Base-by-base conservation (phyloP, 1,284 basidiomycete species). In the Lentinus polychrous region DNA sequence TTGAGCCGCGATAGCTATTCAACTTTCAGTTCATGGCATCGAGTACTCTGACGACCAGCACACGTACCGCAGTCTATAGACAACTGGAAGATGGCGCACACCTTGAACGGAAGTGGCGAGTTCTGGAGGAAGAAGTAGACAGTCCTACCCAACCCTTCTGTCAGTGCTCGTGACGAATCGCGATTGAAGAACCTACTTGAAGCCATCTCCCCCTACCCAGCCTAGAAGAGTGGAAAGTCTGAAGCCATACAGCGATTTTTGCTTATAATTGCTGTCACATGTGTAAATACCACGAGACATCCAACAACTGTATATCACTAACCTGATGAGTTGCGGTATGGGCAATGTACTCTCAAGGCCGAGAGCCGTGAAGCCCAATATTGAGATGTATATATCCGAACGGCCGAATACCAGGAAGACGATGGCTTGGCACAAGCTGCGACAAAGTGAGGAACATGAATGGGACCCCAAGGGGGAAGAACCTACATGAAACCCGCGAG, bases 271-370 rank as follows among this genome's bases (percentile, higher is more conserved):
- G 58, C 84, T 92, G 56, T 17, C 48, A 49, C 46, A 15, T n/a
- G 17, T 31, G 14, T 20, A 46, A 7, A 39, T 39, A 12, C 37
- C n/a, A 33, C n/a, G n/a, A n/a, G n/a, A n/a, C n/a, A n/a, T n/a
- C n/a, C n/a, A n/a, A n/a, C n/a, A n/a, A n/a, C n/a, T n/a, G n/a
- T 60, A 32, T 48, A 55, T 41, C 18, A 34, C 68, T 22, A 53
- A 82, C 86, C 82, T 88, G 49, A 87, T 72, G 24, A 91, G 67
- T 59, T 90, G 88, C 1, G 88, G 87, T 48, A 91, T 77, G 6
- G 87, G 88, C n/a, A 91, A 66, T 1, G 85, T 88, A 55, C 86
- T 90, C 64, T 91, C 87, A 22, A 91, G 67, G 14, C 87, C 88
- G 18, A 92, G 62, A 0, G 91, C 87, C 35, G 87, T 58, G 60